Evolutionary conservation across 169 alveolate species (phyloP).

Genomic region (Eimeria acervulina): DNA sequence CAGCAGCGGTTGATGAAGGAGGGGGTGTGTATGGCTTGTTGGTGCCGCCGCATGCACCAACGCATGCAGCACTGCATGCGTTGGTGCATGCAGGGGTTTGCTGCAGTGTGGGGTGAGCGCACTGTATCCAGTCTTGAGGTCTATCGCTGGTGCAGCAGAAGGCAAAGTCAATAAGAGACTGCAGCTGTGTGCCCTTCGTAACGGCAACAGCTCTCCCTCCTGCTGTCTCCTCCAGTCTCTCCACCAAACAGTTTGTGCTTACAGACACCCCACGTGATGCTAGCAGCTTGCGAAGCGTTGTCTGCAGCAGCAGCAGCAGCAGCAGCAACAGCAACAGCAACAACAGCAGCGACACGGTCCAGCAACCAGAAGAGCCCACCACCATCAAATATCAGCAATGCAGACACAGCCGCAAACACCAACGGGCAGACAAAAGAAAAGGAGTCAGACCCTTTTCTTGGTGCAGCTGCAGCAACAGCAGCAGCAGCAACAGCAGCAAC

Average conservation of each 20-base stretch:
- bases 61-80: no score
- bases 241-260: not conserved
- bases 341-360: not conserved
- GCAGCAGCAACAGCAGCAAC: conserved; percentile 11
- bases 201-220: not conserved
- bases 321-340: not conserved
- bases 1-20: not conserved
- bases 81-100: no score
- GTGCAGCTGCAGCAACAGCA: not conserved
- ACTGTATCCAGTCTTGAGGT: conserved; percentile 49
- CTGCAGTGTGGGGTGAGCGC: no score
- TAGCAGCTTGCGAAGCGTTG: conserved; percentile 5
- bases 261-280: not conserved
- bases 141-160: conserved; percentile 40
- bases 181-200: not conserved
- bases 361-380: not conserved
- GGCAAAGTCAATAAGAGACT: not conserved
- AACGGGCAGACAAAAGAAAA: not conserved
- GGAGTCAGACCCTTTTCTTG: no score
- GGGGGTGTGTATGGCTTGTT: no score
- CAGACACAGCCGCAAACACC: not conserved
- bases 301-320: conserved; percentile 22
- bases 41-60: no score
- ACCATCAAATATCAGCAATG: not conserved
- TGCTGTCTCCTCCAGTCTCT: conserved; percentile 20